Percentiles rank a stretch among this genome's conserved stretches.
phyloP scores from a whole-genome alignment of 371 early-diverging fungal species.

The Entomophthora muscae region DNA sequence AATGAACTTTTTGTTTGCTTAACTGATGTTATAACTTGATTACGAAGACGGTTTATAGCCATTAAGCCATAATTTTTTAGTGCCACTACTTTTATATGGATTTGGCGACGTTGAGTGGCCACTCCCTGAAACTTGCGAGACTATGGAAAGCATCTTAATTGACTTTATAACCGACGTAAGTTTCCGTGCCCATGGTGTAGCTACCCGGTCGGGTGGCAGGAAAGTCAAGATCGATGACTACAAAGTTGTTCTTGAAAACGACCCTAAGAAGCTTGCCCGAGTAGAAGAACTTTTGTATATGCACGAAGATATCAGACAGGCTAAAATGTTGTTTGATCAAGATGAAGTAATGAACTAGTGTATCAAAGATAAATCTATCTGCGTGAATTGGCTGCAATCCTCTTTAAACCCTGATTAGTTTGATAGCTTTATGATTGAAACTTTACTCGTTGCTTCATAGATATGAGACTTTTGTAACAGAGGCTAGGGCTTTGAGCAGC shows the following conservation, averaged over 20 bases:
- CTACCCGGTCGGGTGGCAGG: constrained; percentile 14
- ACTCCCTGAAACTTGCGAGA: background rate
- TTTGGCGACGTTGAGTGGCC: background rate
- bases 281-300: constrained; percentile 88
- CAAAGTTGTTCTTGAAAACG: constrained; percentile 78
- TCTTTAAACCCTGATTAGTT: no score
- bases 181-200: background rate
- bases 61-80: background rate
- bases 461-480: no score
- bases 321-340: constrained; percentile 15
- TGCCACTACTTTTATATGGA: background rate
- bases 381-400: no score
- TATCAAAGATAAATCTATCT: background rate
- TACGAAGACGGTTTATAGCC: background rate
- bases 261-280: constrained; percentile 89
- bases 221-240: constrained; percentile 89
- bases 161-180: background rate
- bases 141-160: background rate
- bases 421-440: no score
- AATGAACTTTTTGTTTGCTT: background rate
- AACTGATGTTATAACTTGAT: background rate
- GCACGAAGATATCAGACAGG: constrained; percentile 86
- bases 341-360: background rate
- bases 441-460: no score
- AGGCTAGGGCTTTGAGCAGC: no score